A percentile compares a stretch with the other conserved stretches of the same genome.
These are phyloP conservation scores for Chimonanthus salicifolius DNA, from an alignment of 164 flowering plant genomes.

Conservation along the genomic window DNA sequence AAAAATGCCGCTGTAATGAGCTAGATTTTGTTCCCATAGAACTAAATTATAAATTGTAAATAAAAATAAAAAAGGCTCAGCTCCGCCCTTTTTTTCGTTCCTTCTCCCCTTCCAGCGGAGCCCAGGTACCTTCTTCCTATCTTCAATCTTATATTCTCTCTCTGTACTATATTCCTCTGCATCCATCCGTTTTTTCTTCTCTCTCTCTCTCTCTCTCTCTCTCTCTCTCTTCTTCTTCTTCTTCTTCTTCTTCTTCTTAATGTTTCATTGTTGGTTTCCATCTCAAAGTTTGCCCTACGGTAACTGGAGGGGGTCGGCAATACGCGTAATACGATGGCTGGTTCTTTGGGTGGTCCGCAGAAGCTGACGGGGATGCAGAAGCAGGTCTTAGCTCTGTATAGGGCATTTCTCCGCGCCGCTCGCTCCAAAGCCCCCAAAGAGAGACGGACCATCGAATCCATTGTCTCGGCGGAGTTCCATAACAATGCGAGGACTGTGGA, in stretches of 20 bases:
- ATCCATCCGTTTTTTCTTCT: too few relatives aligned
- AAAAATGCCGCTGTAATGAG: too few relatives aligned
- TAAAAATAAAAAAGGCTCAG: too few relatives aligned
- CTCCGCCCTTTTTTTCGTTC: too few relatives aligned
- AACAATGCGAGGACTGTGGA: slow-evolving; percentile 7
- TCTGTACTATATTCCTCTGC: neutral
- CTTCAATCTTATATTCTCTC: too few relatives aligned
- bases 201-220: neutral
- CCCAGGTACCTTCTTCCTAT: too few relatives aligned
- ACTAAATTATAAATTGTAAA: too few relatives aligned
- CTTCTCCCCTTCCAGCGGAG: too few relatives aligned
- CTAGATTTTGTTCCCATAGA: too few relatives aligned
- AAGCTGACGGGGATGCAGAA: slow-evolving; percentile 19
- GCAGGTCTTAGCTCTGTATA: slow-evolving; percentile 14
- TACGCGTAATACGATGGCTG: neutral
- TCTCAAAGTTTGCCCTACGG: neutral
- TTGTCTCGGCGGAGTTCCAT: slow-evolving; percentile 16
- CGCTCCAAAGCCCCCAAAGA: slow-evolving; percentile 13
- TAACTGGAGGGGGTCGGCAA: neutral
- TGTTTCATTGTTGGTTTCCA: too few relatives aligned
- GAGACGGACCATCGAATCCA: slow-evolving; percentile 9
- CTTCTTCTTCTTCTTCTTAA: neutral
- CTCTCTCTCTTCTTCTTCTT: neutral
- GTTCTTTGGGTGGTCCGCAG: neutral
- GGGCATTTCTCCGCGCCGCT: slow-evolving; percentile 12